Evolutionary conservation across 2,329 filamentous ascomycete genomes (phyloP).

Genomic region (Beauveria scarabaeidicola): DNA sequence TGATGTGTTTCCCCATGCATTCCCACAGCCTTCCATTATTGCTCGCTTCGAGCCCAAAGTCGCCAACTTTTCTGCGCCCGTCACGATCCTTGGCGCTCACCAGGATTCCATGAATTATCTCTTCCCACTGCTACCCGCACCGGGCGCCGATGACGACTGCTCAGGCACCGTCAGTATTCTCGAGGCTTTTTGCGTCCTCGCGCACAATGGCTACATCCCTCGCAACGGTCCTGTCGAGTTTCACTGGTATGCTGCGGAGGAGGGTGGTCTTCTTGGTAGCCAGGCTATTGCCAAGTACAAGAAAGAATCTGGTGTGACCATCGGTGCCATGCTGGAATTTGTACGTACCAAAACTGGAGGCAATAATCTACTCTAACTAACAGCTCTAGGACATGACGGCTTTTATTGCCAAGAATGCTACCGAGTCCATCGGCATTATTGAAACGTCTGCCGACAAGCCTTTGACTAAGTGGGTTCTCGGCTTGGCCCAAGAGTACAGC

Average conservation of each 20-base stretch:
- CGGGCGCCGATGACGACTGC: slow-evolving; percentile 66
- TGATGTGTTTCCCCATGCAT: slow-evolving; percentile 53
- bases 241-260: slow-evolving; percentile 75
- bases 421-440: slow-evolving; percentile 31
- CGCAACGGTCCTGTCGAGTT: slow-evolving; percentile 51
- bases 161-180: slow-evolving; percentile 66
- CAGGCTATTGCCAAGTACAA: slow-evolving; percentile 63
- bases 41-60: slow-evolving; percentile 48
- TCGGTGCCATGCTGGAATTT: slow-evolving; percentile 66
- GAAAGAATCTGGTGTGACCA: slow-evolving; percentile 48
- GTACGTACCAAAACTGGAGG: slow-evolving; percentile 13
- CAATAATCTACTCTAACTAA: slow-evolving; percentile 58
- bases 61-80: slow-evolving; percentile 23
- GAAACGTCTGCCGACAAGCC: slow-evolving; percentile 28
- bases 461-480: slow-evolving; percentile 27
- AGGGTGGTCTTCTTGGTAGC: slow-evolving; percentile 56
- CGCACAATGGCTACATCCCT: slow-evolving; percentile 31
- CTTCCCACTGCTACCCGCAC: slow-evolving; percentile 58
- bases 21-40: slow-evolving; percentile 64
- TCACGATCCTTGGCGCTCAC: slow-evolving; percentile 57
- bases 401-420: slow-evolving; percentile 28
- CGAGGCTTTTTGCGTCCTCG: slow-evolving; percentile 59
- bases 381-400: slow-evolving; percentile 29
- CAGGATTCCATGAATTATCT: slow-evolving; percentile 69
- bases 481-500: slow-evolving; percentile 28